Conservation (phyloP, 2,329 filamentous ascomycete species). For the Talaromyces rugulosus region DNA sequence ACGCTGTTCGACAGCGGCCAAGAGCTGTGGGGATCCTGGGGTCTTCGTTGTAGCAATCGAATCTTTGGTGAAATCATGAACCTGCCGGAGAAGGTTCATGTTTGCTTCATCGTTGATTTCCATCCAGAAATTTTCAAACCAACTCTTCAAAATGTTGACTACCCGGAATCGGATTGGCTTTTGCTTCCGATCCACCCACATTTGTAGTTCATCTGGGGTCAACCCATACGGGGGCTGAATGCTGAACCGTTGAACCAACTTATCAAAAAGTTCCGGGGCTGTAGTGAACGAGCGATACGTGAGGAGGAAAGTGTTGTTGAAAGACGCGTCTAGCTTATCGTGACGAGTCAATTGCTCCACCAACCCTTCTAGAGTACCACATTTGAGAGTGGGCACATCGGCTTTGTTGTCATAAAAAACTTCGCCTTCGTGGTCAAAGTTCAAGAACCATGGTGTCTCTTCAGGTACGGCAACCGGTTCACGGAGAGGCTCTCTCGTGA, state of each 20-base stretch:
- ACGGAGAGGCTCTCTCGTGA: constrained; percentile 32
- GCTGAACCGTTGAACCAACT: constrained; percentile 85
- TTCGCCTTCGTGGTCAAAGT: constrained; percentile 81
- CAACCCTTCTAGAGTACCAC: constrained; percentile 80
- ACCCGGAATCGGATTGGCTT: constrained; percentile 94
- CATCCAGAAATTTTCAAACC: constrained; percentile 99
- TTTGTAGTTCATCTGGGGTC: constrained; percentile 68
- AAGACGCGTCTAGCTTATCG: constrained; percentile 89
- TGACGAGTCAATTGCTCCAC: constrained; percentile 95
- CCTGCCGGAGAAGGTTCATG: constrained; percentile 78
- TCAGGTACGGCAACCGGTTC: constrained; percentile 56
- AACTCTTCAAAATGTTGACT: constrained; percentile 95
- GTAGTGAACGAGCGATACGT: constrained; percentile 95
- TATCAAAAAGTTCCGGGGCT: constrained; percentile 84
- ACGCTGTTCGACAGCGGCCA: constrained; percentile 83
- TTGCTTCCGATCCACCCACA: constrained; percentile 91
- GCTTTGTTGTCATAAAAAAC: constrained; percentile 83
- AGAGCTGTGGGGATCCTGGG: constrained; percentile 77
- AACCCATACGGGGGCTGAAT: constrained; percentile 87
- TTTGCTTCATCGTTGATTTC: constrained; percentile 84
- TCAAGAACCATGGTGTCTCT: constrained; percentile 78
- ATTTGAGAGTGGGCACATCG: constrained; percentile 73
- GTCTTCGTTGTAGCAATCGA: constrained; percentile 92
- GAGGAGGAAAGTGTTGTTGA: constrained; percentile 96
- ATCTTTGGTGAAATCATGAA: constrained; percentile 86